Evolutionary conservation across 192 early-diverging fungal species (phyloP), one percentile per base, ranked within the genome.

Genomic region (Coemansia sp.): DNA sequence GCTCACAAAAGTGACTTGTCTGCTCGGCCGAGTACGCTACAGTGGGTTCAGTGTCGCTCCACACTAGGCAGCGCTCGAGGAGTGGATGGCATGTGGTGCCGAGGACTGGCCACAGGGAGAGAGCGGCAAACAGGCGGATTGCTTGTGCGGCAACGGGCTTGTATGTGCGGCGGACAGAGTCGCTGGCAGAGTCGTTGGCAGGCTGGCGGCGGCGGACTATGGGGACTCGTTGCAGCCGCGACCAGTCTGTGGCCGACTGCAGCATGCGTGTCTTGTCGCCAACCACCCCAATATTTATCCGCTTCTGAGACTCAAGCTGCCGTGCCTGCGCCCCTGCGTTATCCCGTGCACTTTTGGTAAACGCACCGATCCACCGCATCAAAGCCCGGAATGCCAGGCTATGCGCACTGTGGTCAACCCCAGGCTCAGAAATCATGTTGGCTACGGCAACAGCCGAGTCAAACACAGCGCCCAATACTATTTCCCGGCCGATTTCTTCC

Each of bases 231-330:
- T 78, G 75, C 59, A 78, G 26, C 7, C 75, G 69, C 15, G 69
- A 59, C 75, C 75, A 78, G 56, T 78, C 75, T 2, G 75, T 78
- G 0, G 75, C 69, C 4, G 63, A 64, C 25, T 36, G 55, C 53
- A 57, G 47, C 17, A 64, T 52, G 9, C 65, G 59, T 15, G 65
- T 47, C n/a, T 57, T 49, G 36, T 68, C 75, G 23, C 62, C 58
- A 0, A 65, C 48, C 22, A 78, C 19, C 2, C 75, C 46, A 14
- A 76, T 64, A 15, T 69, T 70, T 25, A 56, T 54, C 4, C 66
- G 62, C 11, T 56, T 14, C 10, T 48, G 54, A 1, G 59, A 36
- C 6, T 72, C 69, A 1, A 72, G 52, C 10, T 50, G 5, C 2
- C 50, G 44, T 12, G 52, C 46, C 55, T 78, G 75, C 1, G 31